These are phyloP conservation scores for Rhododendron williamsianum DNA, from an alignment of 148 eudicot species.

Conservation along the genomic window DNA sequence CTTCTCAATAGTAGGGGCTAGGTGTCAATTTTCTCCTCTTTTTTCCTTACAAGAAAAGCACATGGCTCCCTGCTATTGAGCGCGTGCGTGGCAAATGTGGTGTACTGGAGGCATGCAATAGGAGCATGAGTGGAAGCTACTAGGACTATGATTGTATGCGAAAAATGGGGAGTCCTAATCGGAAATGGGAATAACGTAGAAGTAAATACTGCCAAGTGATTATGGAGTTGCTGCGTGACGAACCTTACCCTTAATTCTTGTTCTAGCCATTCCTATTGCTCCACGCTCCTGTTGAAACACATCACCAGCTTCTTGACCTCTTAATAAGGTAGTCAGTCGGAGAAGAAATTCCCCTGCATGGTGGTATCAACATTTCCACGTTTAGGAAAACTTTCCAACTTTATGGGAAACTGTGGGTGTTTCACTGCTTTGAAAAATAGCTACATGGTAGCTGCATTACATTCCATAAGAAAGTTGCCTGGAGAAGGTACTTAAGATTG, in stretches of 20 bases:
- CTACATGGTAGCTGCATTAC: conserved; percentile 88
- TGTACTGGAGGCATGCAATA: not conserved
- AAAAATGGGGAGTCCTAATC: not conserved
- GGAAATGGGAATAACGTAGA: not conserved
- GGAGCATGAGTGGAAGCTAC: not conserved
- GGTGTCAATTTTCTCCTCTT: no score
- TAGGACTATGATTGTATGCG: not conserved
- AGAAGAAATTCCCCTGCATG: not conserved
- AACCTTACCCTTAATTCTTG: not conserved
- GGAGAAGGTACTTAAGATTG: conserved; percentile 49
- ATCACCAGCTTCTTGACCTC: not conserved
- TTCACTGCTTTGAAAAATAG: conserved; percentile 46
- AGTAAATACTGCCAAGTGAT: not conserved
- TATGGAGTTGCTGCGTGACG: not conserved
- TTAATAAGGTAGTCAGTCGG: not conserved
- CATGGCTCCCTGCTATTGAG: not conserved
- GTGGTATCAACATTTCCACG: not conserved
- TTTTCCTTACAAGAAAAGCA: no score
- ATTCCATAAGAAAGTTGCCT: conserved; percentile 51
- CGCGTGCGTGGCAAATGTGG: not conserved
- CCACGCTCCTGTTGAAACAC: not conserved
- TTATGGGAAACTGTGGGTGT: not conserved
- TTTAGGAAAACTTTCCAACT: not conserved
- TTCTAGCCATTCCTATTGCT: not conserved
- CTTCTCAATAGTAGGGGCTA: not conserved